These are phyloP conservation scores for Aspergillus persii DNA, from an alignment of 2,329 filamentous ascomycete species.

Conservation along the genomic window DNA sequence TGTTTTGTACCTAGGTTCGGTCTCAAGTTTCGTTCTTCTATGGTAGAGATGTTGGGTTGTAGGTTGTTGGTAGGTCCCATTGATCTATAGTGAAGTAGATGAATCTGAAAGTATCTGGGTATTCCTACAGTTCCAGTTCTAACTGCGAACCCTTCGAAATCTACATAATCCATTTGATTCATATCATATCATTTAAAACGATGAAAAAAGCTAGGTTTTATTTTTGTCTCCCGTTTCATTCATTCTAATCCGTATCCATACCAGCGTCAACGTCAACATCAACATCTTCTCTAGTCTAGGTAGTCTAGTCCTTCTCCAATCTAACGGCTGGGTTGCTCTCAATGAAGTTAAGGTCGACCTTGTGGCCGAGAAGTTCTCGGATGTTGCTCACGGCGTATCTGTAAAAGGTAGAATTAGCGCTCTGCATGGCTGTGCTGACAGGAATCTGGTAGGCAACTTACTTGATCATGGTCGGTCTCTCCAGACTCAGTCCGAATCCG, in stretches of 20 bases:
- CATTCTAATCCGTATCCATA: slow-evolving; percentile 18
- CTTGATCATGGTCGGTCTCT: slow-evolving; percentile 98
- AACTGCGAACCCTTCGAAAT: not conserved
- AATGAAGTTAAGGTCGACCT: slow-evolving; percentile 91
- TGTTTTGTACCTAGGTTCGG: not conserved
- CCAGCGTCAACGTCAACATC: not conserved
- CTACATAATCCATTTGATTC: not conserved
- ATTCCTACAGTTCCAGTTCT: too few relatives aligned
- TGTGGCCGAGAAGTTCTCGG: slow-evolving; percentile 86
- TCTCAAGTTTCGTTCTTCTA: too few relatives aligned
- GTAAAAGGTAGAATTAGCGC: slow-evolving; percentile 2
- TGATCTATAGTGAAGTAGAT: too few relatives aligned
- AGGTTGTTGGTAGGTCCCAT: too few relatives aligned
- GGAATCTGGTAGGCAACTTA: slow-evolving; percentile 46
- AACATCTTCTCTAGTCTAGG: not conserved
- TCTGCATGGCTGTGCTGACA: not conserved
- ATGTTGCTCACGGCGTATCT: slow-evolving; percentile 80
- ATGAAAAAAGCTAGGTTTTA: not conserved
- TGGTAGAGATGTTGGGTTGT: too few relatives aligned
- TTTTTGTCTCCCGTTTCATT: slow-evolving; percentile 19
- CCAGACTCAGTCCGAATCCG: slow-evolving; percentile 86
- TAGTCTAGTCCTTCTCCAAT: slow-evolving; percentile 72
- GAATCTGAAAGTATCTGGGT: too few relatives aligned
- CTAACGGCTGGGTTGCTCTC: slow-evolving; percentile 87
- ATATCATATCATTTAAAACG: not conserved